A percentile compares a stretch with the other conserved stretches of the same genome.
Conservation (phyloP, 306 rosid species). For the Castanea crenata region DNA sequence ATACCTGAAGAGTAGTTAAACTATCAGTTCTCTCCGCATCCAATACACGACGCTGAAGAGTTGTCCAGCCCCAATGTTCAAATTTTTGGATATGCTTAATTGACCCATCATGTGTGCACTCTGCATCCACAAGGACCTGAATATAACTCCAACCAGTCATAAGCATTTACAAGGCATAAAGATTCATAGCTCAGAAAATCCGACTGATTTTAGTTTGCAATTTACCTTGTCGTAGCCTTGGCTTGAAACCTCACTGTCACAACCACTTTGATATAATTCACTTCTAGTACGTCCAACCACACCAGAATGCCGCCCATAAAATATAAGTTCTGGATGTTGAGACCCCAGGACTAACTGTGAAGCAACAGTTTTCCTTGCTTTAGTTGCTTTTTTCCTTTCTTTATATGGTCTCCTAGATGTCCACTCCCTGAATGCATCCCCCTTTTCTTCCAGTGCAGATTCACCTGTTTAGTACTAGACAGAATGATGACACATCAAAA, state of each 20-base stretch:
- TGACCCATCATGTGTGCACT: conserved; percentile 99
- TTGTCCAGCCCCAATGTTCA: conserved; percentile 92
- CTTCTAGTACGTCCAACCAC: conserved; percentile 66
- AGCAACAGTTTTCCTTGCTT: conserved; percentile 33
- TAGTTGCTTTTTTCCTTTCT: conserved; percentile 63
- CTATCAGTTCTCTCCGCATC: conserved; percentile 80
- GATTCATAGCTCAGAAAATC: conserved; percentile 10
- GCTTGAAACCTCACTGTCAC: conserved; percentile 42
- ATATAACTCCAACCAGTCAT: conserved; percentile 23
- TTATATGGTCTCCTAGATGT: conserved; percentile 81
- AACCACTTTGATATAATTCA: conserved; percentile 44
- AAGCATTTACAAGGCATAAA: conserved; percentile 9
- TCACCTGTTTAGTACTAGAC: conserved; percentile 65
- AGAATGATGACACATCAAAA: conserved; percentile 46
- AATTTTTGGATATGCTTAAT: conserved; percentile 85
- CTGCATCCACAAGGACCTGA: conserved; percentile 96
- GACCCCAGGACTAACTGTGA: conserved; percentile 30
- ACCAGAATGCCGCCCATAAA: conserved; percentile 73
- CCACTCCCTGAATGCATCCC: conserved; percentile 73
- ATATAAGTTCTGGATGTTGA: conserved; percentile 76
- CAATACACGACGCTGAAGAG: conserved; percentile 73
- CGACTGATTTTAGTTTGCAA: conserved; percentile 5
- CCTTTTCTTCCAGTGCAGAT: conserved; percentile 41
- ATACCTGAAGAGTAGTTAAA: conserved; percentile 74
- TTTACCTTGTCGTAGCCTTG: conserved; percentile 80